Base-by-base conservation (phyloP, 2,329 filamentous ascomycete species). In the Fusarium beomiforme region DNA sequence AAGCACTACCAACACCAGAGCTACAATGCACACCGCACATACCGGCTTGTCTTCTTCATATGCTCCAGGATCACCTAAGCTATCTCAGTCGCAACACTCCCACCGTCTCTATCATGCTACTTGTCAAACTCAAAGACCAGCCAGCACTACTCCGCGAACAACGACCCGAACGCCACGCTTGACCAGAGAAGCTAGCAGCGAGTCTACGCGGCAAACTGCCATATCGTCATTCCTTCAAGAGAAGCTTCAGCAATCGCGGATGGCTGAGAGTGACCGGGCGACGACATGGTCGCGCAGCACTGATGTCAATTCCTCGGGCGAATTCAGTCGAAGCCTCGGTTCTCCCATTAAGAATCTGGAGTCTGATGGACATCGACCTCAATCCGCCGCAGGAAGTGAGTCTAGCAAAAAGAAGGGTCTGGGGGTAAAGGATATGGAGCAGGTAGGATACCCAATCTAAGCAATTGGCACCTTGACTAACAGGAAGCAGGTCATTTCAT, bases 361-460 rank as follows among this genome's bases (percentile, higher is more conserved):
- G 59, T 71, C 77, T 1, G 82, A 81, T 24, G 78, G 77, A 31
- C 80, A 78, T 37, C 81, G 83, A 11, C 85, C 85, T 3, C 78
- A 78, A n/a, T 86, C 85, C 3, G 85, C 83, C 56, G 78, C 72
- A 33, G 59, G 78, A 24, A 82, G 72, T 10, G 85, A 87, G 12
- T 70, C 78, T 14, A 85, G 83, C 13, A 85, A 82, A 72, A 85
- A 85, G 69, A 89, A 86, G 70, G 85, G 85, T 7, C 83, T 91
- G 79, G 90, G 90, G 4, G 81, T 89, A 10, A 90, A 91, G 76
- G 90, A 92, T 73, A 90, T 91, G 83, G 91, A 93, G 78, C 84
- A 89, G 81, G 89, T 90, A 80, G 60, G 84, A 34, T n/a, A n/a
- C 14, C 13, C 5, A 3, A 12, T 16, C 29, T 29, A 10, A 29